Evolutionary conservation across 768 basidiomycete genomes (phyloP), one percentile per base, ranked within the genome.

Genomic region (Lactifluus volemus): DNA sequence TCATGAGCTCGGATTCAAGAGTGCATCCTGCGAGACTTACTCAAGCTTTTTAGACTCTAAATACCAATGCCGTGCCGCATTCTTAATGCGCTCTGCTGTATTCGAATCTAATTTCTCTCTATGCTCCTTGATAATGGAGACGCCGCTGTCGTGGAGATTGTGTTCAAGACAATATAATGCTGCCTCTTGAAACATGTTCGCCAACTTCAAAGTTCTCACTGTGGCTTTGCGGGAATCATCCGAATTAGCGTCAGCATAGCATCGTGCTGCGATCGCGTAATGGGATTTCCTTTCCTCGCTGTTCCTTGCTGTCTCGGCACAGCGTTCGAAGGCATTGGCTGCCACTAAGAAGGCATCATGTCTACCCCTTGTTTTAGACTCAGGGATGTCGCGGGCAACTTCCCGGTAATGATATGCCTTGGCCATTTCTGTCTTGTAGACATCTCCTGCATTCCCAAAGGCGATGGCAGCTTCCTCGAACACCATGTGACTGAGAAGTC

Each of bases 151-250:
- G 21, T 59, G 51, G 11, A 59, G 51, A 49, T 59, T 62, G 12
- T 62, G 49, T n/a, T 62, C 61, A 21, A 62, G 53, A 49, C 57
- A 59, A 6, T 62, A 62, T 6, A 51, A 59, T 11, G 61, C 61
- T 10, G 61, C 61, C 5, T 62, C 61, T 2, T 57, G 53, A 12
- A 52, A 62, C 58, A 49, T 41, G 14, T 36, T 17, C n/a, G 30
- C 61, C 11, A 42, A 39, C 25, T 62, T 59, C 19, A 62, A 21
- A 9, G 19, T 36, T 29, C 38, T 53, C 47, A 62, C 57, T n/a
- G n/a, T n/a, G n/a, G n/a, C n/a, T n/a, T n/a, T n/a, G n/a, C n/a
- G n/a, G n/a, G n/a, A n/a, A n/a, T n/a, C n/a, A n/a, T n/a, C n/a
- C n/a, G n/a, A n/a, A n/a, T n/a, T n/a, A n/a, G n/a, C n/a, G n/a